phyloP scores from a whole-genome alignment of 2,329 filamentous ascomycete genomes.

The Beauveria scarabaeidicola region DNA sequence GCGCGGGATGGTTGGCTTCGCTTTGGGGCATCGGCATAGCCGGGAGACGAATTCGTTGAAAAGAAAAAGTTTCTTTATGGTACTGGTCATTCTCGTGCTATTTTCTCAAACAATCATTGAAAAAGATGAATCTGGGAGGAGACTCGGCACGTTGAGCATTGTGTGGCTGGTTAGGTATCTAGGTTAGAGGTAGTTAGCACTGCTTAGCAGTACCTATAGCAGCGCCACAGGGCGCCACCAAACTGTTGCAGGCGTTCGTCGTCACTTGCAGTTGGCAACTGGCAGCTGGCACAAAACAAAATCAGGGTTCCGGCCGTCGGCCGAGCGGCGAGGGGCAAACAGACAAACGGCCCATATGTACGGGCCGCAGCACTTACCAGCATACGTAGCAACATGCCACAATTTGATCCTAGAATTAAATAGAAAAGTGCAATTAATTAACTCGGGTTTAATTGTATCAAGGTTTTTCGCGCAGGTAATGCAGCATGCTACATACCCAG shows the following conservation, averaged over 20 bases:
- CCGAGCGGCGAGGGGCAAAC: neutral
- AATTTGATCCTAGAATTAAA: no score
- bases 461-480: neutral
- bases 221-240: neutral
- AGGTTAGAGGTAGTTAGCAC: no score
- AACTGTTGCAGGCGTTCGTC: neutral
- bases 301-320: neutral
- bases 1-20: neutral
- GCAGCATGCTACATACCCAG: no score
- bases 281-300: neutral
- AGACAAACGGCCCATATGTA: neutral
- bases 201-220: no score
- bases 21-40: neutral
- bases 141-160: neutral
- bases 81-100: neutral
- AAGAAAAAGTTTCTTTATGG: neutral
- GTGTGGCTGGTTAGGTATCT: neutral
- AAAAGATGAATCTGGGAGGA: neutral
- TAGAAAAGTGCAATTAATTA: no score
- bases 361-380: neutral
- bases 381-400: neutral
- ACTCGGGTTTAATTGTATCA: no score
- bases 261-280: neutral
- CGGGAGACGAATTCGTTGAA: no score
- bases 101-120: neutral